Percentiles rank a stretch among this genome's conserved stretches.
Conservation (phyloP, 768 basidiomycete genomes). For the Trametes gibbosa region DNA sequence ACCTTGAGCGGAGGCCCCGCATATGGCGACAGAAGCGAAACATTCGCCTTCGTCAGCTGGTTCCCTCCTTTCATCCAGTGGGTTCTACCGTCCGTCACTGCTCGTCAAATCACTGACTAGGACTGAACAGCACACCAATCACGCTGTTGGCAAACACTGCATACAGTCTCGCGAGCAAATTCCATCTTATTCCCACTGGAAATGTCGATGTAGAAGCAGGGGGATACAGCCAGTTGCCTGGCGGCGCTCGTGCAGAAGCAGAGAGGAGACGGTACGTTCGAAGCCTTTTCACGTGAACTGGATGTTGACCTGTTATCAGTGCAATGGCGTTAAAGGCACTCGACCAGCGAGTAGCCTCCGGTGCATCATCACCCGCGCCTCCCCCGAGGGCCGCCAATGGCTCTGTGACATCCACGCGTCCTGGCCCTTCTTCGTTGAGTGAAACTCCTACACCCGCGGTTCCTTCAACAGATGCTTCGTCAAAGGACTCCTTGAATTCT, state of each 20-base stretch:
- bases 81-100: conserved; percentile 31
- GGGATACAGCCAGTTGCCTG: conserved; percentile 72
- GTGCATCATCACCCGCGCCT: conserved; percentile 28
- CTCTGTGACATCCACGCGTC: conserved; percentile 4
- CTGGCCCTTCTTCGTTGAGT: conserved; percentile 11
- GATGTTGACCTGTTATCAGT: conserved; percentile 39
- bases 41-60: conserved; percentile 92
- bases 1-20: conserved; percentile 57
- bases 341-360: conserved; percentile 84
- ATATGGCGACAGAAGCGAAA: conserved; percentile 94
- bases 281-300: not conserved
- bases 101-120: not conserved
- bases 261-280: conserved; percentile 81
- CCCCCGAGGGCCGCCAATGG: conserved; percentile 20
- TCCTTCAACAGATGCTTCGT: not conserved
- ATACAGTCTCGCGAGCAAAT: conserved; percentile 59
- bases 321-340: conserved; percentile 96
- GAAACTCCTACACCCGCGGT: not conserved
- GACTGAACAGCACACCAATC: conserved; percentile 62
- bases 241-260: conserved; percentile 91
- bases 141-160: conserved; percentile 64
- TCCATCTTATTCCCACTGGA: conserved; percentile 72
- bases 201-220: conserved; percentile 69
- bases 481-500: not conserved
- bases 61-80: conserved; percentile 96